These are phyloP conservation scores for Thelonectria blattea DNA, from an alignment of 2,329 filamentous ascomycete genomes.

Conservation along the genomic window DNA sequence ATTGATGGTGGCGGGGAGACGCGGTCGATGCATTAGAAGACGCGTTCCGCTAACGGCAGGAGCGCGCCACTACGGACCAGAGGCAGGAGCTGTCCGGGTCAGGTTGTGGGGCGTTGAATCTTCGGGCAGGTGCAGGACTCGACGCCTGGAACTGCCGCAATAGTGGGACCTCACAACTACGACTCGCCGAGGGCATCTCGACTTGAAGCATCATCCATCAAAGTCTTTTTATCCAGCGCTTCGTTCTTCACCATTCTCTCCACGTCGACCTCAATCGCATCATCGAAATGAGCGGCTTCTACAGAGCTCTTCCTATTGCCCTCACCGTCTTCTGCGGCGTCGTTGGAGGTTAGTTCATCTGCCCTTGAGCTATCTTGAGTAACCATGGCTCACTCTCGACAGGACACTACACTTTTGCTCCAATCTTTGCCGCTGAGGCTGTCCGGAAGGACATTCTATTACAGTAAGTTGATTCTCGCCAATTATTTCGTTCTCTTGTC, in stretches of 20 bases:
- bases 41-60: constrained; percentile 34
- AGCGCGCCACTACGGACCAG: constrained; percentile 16
- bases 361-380: neutral
- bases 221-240: neutral
- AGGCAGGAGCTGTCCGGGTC: neutral
- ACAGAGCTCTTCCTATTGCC: constrained; percentile 44
- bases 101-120: constrained; percentile 16
- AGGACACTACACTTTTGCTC: constrained; percentile 49
- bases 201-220: no score
- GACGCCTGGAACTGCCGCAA: no score
- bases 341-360: constrained; percentile 42
- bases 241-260: neutral
- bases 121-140: neutral
- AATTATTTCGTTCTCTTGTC: no score
- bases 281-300: constrained; percentile 41
- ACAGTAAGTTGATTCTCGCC: constrained; percentile 18
- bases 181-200: no score
- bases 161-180: no score
- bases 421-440: constrained; percentile 39
- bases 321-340: constrained; percentile 47
- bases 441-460: constrained; percentile 15
- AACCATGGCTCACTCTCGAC: constrained; percentile 17
- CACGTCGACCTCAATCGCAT: neutral
- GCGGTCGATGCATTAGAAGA: constrained; percentile 36
- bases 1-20: constrained; percentile 36